Evolutionary conservation across 2,329 filamentous ascomycete species (phyloP).

Genomic region (Grosmannia serpens): DNA sequence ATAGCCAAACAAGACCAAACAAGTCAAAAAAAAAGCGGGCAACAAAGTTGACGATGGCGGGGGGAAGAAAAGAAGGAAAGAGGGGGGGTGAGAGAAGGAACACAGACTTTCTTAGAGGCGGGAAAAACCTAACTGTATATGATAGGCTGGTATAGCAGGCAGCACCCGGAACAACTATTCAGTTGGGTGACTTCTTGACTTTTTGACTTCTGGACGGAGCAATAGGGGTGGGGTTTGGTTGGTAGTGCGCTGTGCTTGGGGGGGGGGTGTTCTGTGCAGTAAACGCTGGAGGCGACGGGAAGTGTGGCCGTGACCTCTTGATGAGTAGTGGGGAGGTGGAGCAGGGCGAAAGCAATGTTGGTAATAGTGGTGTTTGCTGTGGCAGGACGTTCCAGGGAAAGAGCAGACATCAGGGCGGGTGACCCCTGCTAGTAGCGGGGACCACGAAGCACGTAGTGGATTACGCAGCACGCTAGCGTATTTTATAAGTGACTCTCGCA

Average conservation of each 20-base stretch:
- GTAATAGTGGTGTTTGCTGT: constrained; percentile 4
- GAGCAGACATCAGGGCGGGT: constrained; percentile 5
- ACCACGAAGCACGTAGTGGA: constrained; percentile 10
- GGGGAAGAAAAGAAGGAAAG: constrained; percentile 4
- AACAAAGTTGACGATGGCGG: constrained; percentile 9
- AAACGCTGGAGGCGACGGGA: background rate
- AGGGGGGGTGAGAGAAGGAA: background rate
- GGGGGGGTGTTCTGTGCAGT: background rate
- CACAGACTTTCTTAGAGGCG: constrained; percentile 2
- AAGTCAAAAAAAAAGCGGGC: constrained; percentile 7
- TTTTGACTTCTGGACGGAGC: too few relatives aligned
- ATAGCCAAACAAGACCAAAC: background rate
- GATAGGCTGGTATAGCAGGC: constrained; percentile 5
- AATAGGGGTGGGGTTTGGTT: background rate
- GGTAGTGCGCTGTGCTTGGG: background rate
- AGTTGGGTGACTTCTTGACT: background rate
- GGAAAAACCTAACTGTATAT: constrained; percentile 4
- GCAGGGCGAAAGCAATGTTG: constrained; percentile 1
- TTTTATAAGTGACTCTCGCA: background rate
- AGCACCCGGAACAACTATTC: background rate
- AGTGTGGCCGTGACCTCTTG: background rate
- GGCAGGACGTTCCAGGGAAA: constrained; percentile 4
- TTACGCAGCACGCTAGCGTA: constrained; percentile 12
- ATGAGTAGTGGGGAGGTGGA: background rate
- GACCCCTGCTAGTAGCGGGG: constrained; percentile 11